phyloP scores from a whole-genome alignment of 257 asterid genomes.

The Cordia subcordata region DNA sequence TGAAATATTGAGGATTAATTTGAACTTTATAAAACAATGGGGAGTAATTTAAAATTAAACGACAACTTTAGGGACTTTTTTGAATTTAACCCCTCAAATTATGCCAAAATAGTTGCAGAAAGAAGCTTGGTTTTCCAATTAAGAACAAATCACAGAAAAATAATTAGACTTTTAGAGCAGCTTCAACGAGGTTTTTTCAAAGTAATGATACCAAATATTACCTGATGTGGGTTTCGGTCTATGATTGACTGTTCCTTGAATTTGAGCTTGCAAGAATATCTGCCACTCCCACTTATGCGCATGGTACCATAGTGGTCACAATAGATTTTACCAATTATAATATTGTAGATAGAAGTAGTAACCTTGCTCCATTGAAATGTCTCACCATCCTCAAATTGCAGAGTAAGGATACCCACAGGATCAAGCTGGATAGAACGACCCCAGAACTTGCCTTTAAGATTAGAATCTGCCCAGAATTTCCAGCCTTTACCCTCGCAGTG shows the following conservation, averaged over 20 bases:
- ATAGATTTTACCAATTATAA: slow-evolving; percentile 89
- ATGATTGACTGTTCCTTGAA: slow-evolving; percentile 99
- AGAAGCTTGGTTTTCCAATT: no score
- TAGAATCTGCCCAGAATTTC: slow-evolving; percentile 98
- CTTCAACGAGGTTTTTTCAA: no score
- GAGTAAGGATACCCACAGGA: slow-evolving; percentile 84
- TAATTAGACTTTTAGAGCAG: no score
- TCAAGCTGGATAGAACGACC: slow-evolving; percentile 99
- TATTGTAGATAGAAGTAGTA: slow-evolving; percentile 94
- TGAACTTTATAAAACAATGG: no score
- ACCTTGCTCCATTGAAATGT: slow-evolving; percentile 99
- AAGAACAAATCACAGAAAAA: no score
- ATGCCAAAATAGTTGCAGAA: no score
- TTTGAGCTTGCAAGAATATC: slow-evolving; percentile 92
- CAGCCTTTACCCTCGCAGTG: slow-evolving; percentile 96
- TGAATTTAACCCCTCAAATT: no score
- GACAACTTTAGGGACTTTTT: no score
- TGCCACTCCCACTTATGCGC: slow-evolving; percentile 96
- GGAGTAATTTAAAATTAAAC: no score
- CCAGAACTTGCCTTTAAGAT: slow-evolving; percentile 99
- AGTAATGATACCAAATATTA: slow-evolving; percentile 21
- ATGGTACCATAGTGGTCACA: slow-evolving; percentile 96
- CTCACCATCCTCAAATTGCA: slow-evolving; percentile 95
- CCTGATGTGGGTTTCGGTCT: slow-evolving; percentile 99
- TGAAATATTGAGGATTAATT: no score